These are phyloP conservation scores for Tulasnella sp. DNA, from an alignment of 768 basidiomycete species.

Conservation along the genomic window DNA sequence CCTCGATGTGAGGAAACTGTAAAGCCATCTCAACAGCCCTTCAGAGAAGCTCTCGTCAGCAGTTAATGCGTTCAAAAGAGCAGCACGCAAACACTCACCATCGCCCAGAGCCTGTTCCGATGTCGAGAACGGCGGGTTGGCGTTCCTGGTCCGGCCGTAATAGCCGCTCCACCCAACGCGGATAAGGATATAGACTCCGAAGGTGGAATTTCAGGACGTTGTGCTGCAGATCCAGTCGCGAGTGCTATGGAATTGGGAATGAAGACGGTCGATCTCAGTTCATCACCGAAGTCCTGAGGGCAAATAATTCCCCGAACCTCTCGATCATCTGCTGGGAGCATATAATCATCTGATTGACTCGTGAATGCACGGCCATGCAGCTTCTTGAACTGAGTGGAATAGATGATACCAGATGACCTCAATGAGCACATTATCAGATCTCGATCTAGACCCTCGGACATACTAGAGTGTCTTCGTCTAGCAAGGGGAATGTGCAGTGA, in stretches of 20 bases:
- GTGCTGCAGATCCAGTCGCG: slow-evolving; percentile 12
- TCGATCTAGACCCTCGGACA: not conserved
- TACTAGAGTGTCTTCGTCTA: slow-evolving; percentile 9
- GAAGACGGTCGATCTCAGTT: too few relatives aligned
- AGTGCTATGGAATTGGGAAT: too few relatives aligned
- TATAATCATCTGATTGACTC: slow-evolving; percentile 1
- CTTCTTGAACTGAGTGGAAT: slow-evolving; percentile 1
- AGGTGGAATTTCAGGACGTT: not conserved
- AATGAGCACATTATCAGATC: too few relatives aligned
- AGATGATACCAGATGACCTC: too few relatives aligned
- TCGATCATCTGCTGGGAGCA: slow-evolving; percentile 9
- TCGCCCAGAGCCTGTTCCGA: slow-evolving; percentile 11
- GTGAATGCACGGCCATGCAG: slow-evolving; percentile 4
- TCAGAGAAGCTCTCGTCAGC: too few relatives aligned
- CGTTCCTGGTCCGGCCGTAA: not conserved
- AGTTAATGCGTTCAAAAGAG: too few relatives aligned
- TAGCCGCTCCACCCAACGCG: not conserved
- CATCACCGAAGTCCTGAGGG: too few relatives aligned
- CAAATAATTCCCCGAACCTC: too few relatives aligned
- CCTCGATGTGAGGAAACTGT: slow-evolving; percentile 2
- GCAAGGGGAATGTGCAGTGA: too few relatives aligned
- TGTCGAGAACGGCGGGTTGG: not conserved
- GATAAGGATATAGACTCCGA: not conserved
- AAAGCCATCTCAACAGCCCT: slow-evolving; percentile 6
- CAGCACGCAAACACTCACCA: not conserved